Conservation (phyloP, 495 filamentous ascomycete species). For the Penicillium nucicola region DNA sequence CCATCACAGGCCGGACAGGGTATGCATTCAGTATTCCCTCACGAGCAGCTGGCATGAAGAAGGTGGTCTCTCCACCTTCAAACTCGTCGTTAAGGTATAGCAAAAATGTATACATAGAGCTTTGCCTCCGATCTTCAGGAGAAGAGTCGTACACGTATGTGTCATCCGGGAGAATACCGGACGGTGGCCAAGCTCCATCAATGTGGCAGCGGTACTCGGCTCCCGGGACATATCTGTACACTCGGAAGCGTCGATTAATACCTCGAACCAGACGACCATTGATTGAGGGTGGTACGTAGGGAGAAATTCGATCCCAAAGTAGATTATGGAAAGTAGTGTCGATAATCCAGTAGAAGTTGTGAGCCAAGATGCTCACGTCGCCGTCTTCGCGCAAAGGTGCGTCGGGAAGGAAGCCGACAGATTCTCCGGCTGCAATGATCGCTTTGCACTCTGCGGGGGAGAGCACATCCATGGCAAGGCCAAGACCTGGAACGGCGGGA, state of each 20-base stretch:
- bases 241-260: constrained; percentile 38
- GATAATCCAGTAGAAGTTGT: constrained; percentile 43
- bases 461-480: constrained; percentile 32
- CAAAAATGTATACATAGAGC: constrained; percentile 42
- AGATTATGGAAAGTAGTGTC: constrained; percentile 37
- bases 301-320: constrained; percentile 34
- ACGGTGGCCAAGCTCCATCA: constrained; percentile 40
- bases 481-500: constrained; percentile 37
- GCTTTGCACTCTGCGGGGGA: constrained; percentile 30
- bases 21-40: constrained; percentile 38
- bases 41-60: constrained; percentile 33
- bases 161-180: constrained; percentile 31
- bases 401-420: constrained; percentile 35
- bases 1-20: constrained; percentile 39
- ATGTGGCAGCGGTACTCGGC: constrained; percentile 40
- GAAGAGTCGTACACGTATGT: constrained; percentile 39
- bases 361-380: constrained; percentile 37
- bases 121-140: constrained; percentile 31
- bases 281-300: constrained; percentile 28
- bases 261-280: constrained; percentile 32
- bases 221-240: constrained; percentile 38
- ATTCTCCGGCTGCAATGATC: constrained; percentile 39
- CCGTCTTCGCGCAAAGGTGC: constrained; percentile 37
- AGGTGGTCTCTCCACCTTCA: constrained; percentile 40
- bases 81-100: constrained; percentile 41